phyloP scores from a whole-genome alignment of 495 filamentous ascomycete species.

The Evernia prunastri region DNA sequence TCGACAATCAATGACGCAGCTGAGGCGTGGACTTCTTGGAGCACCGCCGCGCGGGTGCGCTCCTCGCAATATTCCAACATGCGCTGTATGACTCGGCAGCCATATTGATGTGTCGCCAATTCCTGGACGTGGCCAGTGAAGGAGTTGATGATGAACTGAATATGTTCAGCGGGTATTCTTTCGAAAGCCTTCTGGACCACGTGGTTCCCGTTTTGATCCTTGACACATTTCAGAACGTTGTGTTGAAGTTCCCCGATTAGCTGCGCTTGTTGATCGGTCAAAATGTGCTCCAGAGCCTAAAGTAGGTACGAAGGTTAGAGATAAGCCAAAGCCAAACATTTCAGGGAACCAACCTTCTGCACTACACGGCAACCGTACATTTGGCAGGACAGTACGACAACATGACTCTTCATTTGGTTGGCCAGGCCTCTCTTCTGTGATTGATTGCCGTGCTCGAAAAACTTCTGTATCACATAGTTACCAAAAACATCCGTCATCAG shows the following conservation, averaged over 20 bases:
- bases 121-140: slow-evolving; percentile 73
- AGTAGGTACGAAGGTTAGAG: slow-evolving; percentile 25
- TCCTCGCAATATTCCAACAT: slow-evolving; percentile 83
- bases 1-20: slow-evolving; percentile 70
- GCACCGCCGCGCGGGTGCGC: slow-evolving; percentile 59
- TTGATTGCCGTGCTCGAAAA: slow-evolving; percentile 95
- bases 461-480: slow-evolving; percentile 97
- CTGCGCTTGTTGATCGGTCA: slow-evolving; percentile 80
- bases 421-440: slow-evolving; percentile 84
- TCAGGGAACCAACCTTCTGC: slow-evolving; percentile 59
- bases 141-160: slow-evolving; percentile 83
- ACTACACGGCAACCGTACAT: slow-evolving; percentile 97
- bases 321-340: slow-evolving; percentile 20
- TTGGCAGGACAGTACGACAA: slow-evolving; percentile 71
- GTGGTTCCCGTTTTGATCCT: slow-evolving; percentile 92
- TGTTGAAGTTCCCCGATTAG: slow-evolving; percentile 77
- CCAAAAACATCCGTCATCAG: slow-evolving; percentile 96
- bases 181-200: slow-evolving; percentile 95
- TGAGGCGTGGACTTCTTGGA: slow-evolving; percentile 72
- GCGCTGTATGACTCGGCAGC: slow-evolving; percentile 89
- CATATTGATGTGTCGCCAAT: slow-evolving; percentile 76
- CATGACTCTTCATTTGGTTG: slow-evolving; percentile 76
- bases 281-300: slow-evolving; percentile 90
- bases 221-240: slow-evolving; percentile 74
- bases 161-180: slow-evolving; percentile 69